Percentiles rank a stretch among this genome's conserved stretches.
These are phyloP conservation scores for Cytospora leucostoma DNA, from an alignment of 2,329 filamentous ascomycete species.

Conservation along the genomic window DNA sequence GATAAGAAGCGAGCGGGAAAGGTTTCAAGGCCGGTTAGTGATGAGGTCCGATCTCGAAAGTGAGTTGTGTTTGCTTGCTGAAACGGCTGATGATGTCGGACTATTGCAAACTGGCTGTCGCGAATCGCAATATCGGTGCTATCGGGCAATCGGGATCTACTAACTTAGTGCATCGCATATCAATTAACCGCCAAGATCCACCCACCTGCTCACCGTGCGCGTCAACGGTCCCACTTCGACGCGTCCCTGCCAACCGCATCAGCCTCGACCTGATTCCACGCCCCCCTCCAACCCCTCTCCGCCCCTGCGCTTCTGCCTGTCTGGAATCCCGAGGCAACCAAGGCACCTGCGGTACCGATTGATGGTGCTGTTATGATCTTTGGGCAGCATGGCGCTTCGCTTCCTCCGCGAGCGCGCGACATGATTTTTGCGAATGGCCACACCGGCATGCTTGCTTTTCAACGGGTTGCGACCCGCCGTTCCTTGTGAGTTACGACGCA, in stretches of 20 bases:
- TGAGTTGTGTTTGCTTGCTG: slow-evolving; percentile 5
- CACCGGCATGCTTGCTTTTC: slow-evolving; percentile 14
- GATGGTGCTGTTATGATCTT: slow-evolving; percentile 22
- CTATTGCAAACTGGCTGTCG: slow-evolving; percentile 19
- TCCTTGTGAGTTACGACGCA: slow-evolving; percentile 23
- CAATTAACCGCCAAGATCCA: no score
- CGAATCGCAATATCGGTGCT: slow-evolving; percentile 21
- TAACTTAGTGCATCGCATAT: not conserved
- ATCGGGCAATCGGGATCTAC: slow-evolving; percentile 8
- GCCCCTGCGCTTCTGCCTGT: slow-evolving; percentile 25
- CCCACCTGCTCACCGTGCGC: not conserved
- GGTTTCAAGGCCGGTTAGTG: not conserved
- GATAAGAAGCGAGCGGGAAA: not conserved
- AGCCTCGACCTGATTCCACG: not conserved
- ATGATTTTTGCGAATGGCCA: slow-evolving; percentile 22
- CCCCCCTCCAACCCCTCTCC: not conserved
- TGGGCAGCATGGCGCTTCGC: slow-evolving; percentile 27
- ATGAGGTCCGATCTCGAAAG: slow-evolving; percentile 2
- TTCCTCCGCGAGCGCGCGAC: slow-evolving; percentile 14
- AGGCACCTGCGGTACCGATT: slow-evolving; percentile 8
- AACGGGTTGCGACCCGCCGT: slow-evolving; percentile 17
- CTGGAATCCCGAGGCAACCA: not conserved
- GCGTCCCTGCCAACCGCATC: not conserved
- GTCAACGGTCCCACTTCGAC: not conserved
- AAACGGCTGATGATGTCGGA: slow-evolving; percentile 11